Conservation (phyloP, 73 alveolate genomes). For the Breviolum minutum region DNA sequence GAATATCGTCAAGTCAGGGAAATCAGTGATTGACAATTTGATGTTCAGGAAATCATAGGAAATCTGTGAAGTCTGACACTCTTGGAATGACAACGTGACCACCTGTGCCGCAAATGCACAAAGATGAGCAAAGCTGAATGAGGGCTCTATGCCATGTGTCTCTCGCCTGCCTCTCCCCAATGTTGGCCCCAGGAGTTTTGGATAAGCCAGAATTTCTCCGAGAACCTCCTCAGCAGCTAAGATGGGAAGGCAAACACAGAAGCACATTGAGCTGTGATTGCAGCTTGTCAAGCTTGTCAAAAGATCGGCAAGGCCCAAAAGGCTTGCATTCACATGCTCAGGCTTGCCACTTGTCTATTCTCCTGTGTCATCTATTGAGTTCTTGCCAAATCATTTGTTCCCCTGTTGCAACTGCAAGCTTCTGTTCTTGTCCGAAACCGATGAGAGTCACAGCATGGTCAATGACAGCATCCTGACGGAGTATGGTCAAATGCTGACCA, state of each 20-base stretch:
- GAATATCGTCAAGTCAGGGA: background rate
- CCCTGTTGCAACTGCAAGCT: background rate
- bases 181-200: conserved; percentile 90
- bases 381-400: background rate
- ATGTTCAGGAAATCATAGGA: background rate
- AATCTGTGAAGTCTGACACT: background rate
- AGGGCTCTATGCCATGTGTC: background rate
- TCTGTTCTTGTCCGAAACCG: conserved; percentile 63
- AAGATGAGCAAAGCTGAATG: no score
- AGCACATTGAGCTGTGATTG: no score
- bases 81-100: background rate
- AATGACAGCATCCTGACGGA: conserved; percentile 52
- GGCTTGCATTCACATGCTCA: no score
- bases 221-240: background rate
- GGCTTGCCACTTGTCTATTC: no score
- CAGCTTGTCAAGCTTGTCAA: no score
- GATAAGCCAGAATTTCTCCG: conserved; percentile 45
- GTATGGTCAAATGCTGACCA: background rate
- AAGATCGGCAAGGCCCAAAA: no score
- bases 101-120: background rate
- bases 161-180: conserved; percentile 91
- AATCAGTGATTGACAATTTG: background rate
- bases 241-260: no score
- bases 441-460: conserved; percentile 90
- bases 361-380: no score